phyloP scores from a whole-genome alignment of 2,329 filamentous ascomycete species.

The Pseudocercospora vitis region DNA sequence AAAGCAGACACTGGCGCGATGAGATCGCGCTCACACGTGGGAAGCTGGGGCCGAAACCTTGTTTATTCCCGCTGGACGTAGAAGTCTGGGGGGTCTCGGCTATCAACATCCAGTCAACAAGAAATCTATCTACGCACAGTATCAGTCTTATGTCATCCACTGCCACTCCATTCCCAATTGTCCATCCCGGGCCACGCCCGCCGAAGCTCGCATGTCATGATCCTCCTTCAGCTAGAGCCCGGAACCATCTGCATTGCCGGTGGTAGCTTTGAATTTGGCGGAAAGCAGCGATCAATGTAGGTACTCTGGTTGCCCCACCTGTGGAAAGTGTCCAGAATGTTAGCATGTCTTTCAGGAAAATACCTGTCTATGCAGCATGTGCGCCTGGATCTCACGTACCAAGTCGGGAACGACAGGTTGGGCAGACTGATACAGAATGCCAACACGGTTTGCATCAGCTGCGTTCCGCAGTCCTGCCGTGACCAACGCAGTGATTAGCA shows the following conservation, averaged over 20 bases:
- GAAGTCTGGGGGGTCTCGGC: too few species aligned
- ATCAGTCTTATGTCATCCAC: too few species aligned
- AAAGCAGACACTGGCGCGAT: neutral
- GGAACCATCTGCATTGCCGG: conserved; percentile 15
- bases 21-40: neutral
- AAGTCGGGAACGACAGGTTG: conserved; percentile 12
- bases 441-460: conserved; percentile 16
- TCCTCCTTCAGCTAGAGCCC: neutral
- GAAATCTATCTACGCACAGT: too few species aligned
- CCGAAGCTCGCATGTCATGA: neutral
- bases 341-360: neutral
- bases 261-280: conserved; percentile 13
- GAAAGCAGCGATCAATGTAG: conserved; percentile 12
- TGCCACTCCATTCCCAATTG: too few species aligned
- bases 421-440: conserved; percentile 15
- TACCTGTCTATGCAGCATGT: neutral
- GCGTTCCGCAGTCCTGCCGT: conserved; percentile 8
- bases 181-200: too few species aligned
- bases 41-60: neutral
- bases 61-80: conserved; percentile 3
- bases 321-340: neutral
- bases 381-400: neutral
- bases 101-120: too few species aligned
- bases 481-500: neutral
- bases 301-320: conserved; percentile 8